Conservation (phyloP, 306 rosid genomes). For the Pterocarpus santalinus region DNA sequence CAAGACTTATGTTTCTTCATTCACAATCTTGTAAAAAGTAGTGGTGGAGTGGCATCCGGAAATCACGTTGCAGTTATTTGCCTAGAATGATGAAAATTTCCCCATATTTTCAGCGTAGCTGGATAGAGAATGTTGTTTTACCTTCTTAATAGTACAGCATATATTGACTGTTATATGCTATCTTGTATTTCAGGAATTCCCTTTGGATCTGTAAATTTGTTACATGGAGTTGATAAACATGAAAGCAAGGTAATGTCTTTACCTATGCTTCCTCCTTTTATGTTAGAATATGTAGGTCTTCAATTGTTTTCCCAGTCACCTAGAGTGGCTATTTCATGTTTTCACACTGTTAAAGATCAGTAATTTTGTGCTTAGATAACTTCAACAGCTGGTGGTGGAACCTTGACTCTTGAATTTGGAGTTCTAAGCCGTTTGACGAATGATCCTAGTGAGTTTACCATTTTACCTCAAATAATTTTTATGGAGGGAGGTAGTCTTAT, state of each 20-base stretch:
- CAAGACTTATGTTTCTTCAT: slow-evolving; percentile 22
- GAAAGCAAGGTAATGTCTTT: slow-evolving; percentile 90
- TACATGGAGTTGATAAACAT: slow-evolving; percentile 95
- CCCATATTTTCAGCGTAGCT: slow-evolving; percentile 36
- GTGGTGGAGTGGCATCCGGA: slow-evolving; percentile 16
- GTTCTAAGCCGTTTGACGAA: slow-evolving; percentile 91
- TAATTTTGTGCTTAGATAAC: slow-evolving; percentile 72
- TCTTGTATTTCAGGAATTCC: slow-evolving; percentile 82
- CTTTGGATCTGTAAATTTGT: slow-evolving; percentile 94
- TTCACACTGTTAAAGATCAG: slow-evolving; percentile 39
- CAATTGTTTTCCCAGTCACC: slow-evolving; percentile 31
- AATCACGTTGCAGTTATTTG: slow-evolving; percentile 24
- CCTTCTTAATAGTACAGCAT: slow-evolving; percentile 35
- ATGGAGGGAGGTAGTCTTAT: slow-evolving; percentile 10
- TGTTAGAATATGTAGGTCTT: slow-evolving; percentile 43
- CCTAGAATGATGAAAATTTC: slow-evolving; percentile 26
- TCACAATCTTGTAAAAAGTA: neutral
- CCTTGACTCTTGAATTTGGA: slow-evolving; percentile 97
- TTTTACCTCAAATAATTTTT: slow-evolving; percentile 38
- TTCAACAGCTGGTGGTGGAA: slow-evolving; percentile 99
- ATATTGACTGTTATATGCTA: slow-evolving; percentile 29
- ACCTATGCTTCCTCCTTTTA: slow-evolving; percentile 46
- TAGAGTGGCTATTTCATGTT: slow-evolving; percentile 31
- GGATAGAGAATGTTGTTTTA: slow-evolving; percentile 38
- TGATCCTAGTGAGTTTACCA: slow-evolving; percentile 80